Evolutionary conservation across 2,329 filamentous ascomycete genomes (phyloP), one percentile per base, ranked within the genome.

Genomic region (Xylariaceae sp.): DNA sequence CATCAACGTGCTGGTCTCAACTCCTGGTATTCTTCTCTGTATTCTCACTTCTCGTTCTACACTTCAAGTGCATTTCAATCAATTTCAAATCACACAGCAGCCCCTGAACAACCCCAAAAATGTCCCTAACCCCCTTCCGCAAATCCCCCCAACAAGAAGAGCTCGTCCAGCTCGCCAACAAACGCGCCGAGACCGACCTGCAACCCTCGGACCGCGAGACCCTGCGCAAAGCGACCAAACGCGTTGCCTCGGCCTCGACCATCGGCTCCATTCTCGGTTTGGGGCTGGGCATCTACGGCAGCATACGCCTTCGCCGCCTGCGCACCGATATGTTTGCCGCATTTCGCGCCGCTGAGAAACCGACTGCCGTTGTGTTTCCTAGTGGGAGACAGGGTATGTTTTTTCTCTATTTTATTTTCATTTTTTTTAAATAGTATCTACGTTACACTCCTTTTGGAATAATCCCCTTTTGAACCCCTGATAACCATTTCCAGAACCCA

Each of bases 221-320:
- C 0, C 75, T 89, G 15, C 75, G 78, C 49, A 76, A 72, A 15
- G 86, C 86, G 4, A 83, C 83, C 4, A 71, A 69, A 5, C 83
- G 80, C 58, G 77, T 88, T 34, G 77, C 77, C 7, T 76, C 74
- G 1, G 80, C 84, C 66, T 79, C 85, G 0, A 76, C 78, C 3
- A 66, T 88, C 59, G 87, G 86, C 39, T 85, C 85, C 1, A 68
- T 83, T 4, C 62, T 85, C 2, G 86, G 87, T 2, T 70, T 89
- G 2, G 81, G 80, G 0, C 74, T 89, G 0, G 85, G 85, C 2
- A 63, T 84, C 18, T 80, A 79, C 57, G 73, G 84, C 13, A 85
- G 85, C 2, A 79, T 80, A 64, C 77, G 84, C 8, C 70, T 88
- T 9, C 78, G 86, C 45, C 73, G 73, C 45, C 77, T 80, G 61